A percentile compares a stretch with the other conserved stretches of the same genome.
These are phyloP conservation scores for Puccinia novopanici DNA, from an alignment of 1,284 basidiomycete genomes.

Conservation along the genomic window DNA sequence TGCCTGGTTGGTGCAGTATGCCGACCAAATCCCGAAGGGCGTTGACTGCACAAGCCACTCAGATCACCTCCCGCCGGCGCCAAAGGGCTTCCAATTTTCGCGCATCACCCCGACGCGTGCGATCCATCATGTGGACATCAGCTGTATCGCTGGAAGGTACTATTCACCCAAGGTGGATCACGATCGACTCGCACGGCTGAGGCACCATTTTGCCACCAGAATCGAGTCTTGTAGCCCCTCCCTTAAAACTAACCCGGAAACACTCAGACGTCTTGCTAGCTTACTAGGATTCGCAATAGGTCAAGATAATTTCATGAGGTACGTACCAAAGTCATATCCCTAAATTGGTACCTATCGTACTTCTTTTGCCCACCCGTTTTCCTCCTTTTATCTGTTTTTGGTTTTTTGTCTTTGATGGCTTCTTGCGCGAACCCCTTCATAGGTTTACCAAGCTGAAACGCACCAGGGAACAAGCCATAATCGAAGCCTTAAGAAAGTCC, in stretches of 20 bases:
- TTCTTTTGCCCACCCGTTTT: background rate
- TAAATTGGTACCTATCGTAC: background rate
- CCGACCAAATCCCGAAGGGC: constrained; percentile 6
- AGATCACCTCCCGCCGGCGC: constrained; percentile 15
- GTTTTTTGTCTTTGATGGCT: background rate
- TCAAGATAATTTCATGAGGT: constrained; percentile 43
- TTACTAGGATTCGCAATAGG: constrained; percentile 32
- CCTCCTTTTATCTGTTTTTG: background rate
- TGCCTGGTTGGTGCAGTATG: constrained; percentile 3
- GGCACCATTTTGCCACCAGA: background rate
- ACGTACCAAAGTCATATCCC: background rate
- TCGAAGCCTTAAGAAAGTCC: background rate
- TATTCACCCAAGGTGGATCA: constrained; percentile 29
- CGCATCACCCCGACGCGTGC: constrained; percentile 9
- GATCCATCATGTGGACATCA: constrained; percentile 30
- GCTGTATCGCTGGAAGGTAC: constrained; percentile 47
- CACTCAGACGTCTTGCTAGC: background rate
- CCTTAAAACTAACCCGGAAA: background rate
- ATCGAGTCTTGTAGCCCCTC: background rate
- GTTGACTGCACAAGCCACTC: background rate
- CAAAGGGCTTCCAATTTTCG: constrained; percentile 32
- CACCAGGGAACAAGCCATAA: background rate
- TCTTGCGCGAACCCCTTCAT: no score
- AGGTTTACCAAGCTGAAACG: background rate
- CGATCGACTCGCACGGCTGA: constrained; percentile 6